Conservation (phyloP, 2,329 filamentous ascomycete species). For the Coniochaeta sp. region DNA sequence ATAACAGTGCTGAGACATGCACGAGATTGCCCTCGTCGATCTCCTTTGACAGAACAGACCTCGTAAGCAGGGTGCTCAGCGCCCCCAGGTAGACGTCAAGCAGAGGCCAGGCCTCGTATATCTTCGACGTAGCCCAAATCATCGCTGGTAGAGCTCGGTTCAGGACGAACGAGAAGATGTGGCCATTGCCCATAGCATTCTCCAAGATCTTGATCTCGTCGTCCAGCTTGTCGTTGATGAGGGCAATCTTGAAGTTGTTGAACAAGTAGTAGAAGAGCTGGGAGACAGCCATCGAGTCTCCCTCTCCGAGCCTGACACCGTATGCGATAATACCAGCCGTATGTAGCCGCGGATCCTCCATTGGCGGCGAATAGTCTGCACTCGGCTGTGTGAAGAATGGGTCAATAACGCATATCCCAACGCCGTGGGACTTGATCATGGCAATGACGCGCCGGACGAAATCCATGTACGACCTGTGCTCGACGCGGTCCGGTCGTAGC, state of each 20-base stretch:
- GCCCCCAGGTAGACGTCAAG: constrained; percentile 43
- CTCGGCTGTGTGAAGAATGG: constrained; percentile 50
- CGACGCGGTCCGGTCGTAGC: constrained; percentile 23
- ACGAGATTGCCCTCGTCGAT: constrained; percentile 25
- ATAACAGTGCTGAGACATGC: constrained; percentile 25
- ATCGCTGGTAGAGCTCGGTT: constrained; percentile 49
- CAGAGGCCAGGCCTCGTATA: constrained; percentile 35
- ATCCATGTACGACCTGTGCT: constrained; percentile 39
- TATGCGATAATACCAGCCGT: constrained; percentile 49
- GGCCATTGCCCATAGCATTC: constrained; percentile 38
- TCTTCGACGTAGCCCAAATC: constrained; percentile 28
- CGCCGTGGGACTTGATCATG: constrained; percentile 46
- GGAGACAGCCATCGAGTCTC: constrained; percentile 36
- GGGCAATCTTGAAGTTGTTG: constrained; percentile 49
- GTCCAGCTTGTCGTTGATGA: constrained; percentile 40
- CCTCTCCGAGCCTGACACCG: constrained; percentile 46
- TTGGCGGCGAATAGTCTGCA: constrained; percentile 47
- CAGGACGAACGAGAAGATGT: constrained; percentile 41
- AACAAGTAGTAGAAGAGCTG: constrained; percentile 51
- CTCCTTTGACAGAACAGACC: constrained; percentile 27
- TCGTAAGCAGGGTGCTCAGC: constrained; percentile 27
- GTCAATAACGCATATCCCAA: constrained; percentile 47
- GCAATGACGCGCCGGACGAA: constrained; percentile 47
- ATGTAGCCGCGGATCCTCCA: constrained; percentile 49
- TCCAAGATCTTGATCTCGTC: constrained; percentile 39